Base-by-base conservation (phyloP, 1,284 basidiomycete species). In the Malassezia slooffiae region DNA sequence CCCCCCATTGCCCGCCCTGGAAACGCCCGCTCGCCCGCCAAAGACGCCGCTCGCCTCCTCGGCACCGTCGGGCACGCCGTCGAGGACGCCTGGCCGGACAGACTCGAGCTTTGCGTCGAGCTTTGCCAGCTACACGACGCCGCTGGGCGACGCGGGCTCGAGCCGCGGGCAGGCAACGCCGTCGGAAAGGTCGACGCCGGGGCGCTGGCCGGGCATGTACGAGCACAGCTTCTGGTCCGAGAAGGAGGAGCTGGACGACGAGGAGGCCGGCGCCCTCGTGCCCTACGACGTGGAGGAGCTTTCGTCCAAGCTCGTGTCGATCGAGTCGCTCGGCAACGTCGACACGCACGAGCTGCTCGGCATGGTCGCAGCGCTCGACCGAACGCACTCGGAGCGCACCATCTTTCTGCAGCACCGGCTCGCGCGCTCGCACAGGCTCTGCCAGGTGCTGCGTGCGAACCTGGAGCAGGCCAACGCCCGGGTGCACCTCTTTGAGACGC, bases 391-490 rank as follows among this genome's bases (percentile, higher is more conserved):
- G 4, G 40, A 48, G 21, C 40, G 46, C 13, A 48, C 46, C 12
- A 34, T 48, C 23, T 48, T 48, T 12, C 19, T 48, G 21, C 46
- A 48, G 33, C 46, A 48, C 30, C 34, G 46, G 1, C 46, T 48
- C n/a, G 46, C 46, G n/a, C 46, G 46, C 15, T 33, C 46, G 23
- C 31, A 48, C 13, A 40, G 41, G 13, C 22, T 34, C 30, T 26
- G 21, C 11, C 40, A 42, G n/a, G 9, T 43, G 19, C 32, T 48
- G 10, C 46, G 41, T 22, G 30, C 17, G 17, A 32, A 20, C 11
- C 26, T 48, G 17, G 19, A 24, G 29, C 30, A 38, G 9, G 40
- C 46, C 9, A 31, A 48, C 5, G 41, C 33, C 13, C 19, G 24
- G 11, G 19, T 34, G n/a, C 26, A 29, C 5, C 16, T 31, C 16